Base-by-base conservation (phyloP, 495 filamentous ascomycete species). In the Zalerion maritima region DNA sequence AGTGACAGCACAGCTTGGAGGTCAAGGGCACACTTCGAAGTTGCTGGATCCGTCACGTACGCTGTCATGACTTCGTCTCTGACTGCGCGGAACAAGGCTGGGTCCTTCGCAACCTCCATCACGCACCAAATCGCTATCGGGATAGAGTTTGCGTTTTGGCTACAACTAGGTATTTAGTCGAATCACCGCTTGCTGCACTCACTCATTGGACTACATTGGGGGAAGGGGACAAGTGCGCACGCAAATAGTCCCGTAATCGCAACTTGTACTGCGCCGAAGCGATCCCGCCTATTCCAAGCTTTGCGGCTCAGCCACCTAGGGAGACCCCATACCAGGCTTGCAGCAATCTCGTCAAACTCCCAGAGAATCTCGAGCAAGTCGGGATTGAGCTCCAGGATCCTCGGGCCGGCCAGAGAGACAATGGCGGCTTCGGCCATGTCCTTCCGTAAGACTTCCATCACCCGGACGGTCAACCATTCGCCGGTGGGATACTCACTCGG, bases 301-400 rank as follows among this genome's bases (percentile, higher is more conserved):
- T 70, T 5, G 65, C 72, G 17, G 60, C 67, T 70, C 68, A 80
- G 5, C 73, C 74, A 26, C 64, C 69, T 34, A 10, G 46, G 39
- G 2, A 38, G 16, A 2, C 42, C 40, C 15, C 22, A 38, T 4
- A 34, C 11, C 1, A 46, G 29, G 33, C 20, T 14, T 3, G 18
- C 20, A 9, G 35, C 30, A 15, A 35, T 16, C 10, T 21, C 20
- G 18, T 48, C 42, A 12, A 35, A 48, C 0, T 37, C 22, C 49
- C 51, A 48, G 18, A 47, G 25, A 9, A 23, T 28, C 14, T 43
- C 31, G 0, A 49, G 21, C 2, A 50, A 23, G 8, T 21, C 26
- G 2, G 48, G 46, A 29, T 36, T 39, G 6, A 38, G 28, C n/a
- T 35, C 32, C 3, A 54, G 12, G 9, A 43, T 36, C 2, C 22